Evolutionary conservation across 1,139 yeast genomes (phyloP).

Genomic region (Tardiomyces digboiensis): DNA sequence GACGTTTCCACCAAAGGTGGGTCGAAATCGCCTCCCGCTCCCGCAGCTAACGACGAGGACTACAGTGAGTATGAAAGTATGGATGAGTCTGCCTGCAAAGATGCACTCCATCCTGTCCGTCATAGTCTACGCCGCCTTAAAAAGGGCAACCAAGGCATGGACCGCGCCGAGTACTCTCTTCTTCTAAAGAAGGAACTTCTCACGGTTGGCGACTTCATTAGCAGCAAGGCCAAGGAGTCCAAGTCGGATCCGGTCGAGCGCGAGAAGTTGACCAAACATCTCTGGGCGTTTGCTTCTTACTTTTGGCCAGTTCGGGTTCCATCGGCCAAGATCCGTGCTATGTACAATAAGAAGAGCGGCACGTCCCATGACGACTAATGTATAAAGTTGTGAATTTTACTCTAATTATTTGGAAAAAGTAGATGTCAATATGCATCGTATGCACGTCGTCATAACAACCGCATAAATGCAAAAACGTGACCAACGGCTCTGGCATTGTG

Average conservation of each 20-base stretch:
- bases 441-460: neutral
- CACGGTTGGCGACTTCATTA: slow-evolving; percentile 72
- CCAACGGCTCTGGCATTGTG: neutral
- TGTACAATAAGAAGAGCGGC: slow-evolving; percentile 43
- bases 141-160: slow-evolving; percentile 73
- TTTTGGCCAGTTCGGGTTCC: slow-evolving; percentile 90
- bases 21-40: slow-evolving; percentile 12
- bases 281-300: slow-evolving; percentile 86
- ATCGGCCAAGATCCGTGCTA: slow-evolving; percentile 66
- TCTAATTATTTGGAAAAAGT: neutral
- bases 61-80: slow-evolving; percentile 64
- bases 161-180: slow-evolving; percentile 76
- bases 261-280: slow-evolving; percentile 47
- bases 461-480: neutral
- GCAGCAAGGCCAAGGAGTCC: slow-evolving; percentile 20
- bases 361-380: neutral
- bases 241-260: slow-evolving; percentile 21
- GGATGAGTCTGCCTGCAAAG: slow-evolving; percentile 70
- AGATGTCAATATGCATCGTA: neutral
- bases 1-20: slow-evolving; percentile 6
- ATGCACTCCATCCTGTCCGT: slow-evolving; percentile 60
- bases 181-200: slow-evolving; percentile 65
- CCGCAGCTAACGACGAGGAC: slow-evolving; percentile 29
- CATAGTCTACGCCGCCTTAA: slow-evolving; percentile 65
- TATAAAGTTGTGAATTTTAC: neutral